phyloP scores from a whole-genome alignment of 176 grass and related monocot species.

The Sorghum bicolor region Sorghum_bicolor_NCBIv3 NC_012873.2:67157001-67157500 shows the following conservation, averaged over 20 bases:
- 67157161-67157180: not conserved
- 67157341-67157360: constrained; percentile 4
- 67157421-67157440: not conserved
- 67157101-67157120: constrained; percentile 1
- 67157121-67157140: not conserved
- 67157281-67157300: constrained; percentile 26
- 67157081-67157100: not conserved
- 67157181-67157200: not conserved
- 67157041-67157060: not conserved
- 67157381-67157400: not conserved
- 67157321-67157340: not conserved
- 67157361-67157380: not conserved
- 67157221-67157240: constrained; percentile 97
- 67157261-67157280: constrained; percentile 80
- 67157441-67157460: not conserved
- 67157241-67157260: constrained; percentile 88
- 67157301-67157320: constrained; percentile 2
- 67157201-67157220: not conserved
- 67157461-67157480: too few species aligned
- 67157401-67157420: not conserved
- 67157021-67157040: not conserved
- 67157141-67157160: constrained; percentile 25
- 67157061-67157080: not conserved
- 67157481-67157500: not conserved
- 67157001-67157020: not conserved